Percentiles rank a stretch among this genome's conserved stretches.
Conservation (phyloP, 2,329 filamentous ascomycete species). For the Elsinoe arachidis region DNA sequence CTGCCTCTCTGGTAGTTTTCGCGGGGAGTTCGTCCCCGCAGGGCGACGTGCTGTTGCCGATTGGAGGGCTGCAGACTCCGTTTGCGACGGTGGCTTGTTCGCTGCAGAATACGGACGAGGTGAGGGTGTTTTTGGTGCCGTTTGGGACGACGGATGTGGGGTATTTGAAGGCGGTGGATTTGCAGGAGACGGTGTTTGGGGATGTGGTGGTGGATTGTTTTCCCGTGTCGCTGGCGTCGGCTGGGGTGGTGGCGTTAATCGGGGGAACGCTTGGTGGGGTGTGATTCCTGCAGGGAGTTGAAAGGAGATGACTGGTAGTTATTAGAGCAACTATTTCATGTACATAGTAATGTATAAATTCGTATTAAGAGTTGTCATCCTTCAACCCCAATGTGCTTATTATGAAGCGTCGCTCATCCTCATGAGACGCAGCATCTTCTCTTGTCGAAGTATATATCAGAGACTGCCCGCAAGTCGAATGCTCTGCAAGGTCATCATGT, state of each 20-base stretch:
- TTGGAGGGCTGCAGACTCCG: background rate
- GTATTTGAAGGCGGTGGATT: background rate
- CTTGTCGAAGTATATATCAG: too few relatives aligned
- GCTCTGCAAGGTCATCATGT: too few relatives aligned
- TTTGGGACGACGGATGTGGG: background rate
- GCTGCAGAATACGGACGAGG: background rate
- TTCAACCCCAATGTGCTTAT: too few relatives aligned
- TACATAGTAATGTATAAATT: too few relatives aligned
- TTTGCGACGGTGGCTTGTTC: background rate
- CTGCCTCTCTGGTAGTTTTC: background rate
- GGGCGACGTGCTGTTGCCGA: background rate
- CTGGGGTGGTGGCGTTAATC: background rate
- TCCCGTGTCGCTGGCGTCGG: background rate
- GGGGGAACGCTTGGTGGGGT: background rate
- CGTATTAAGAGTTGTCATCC: too few relatives aligned
- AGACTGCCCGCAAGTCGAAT: too few relatives aligned
- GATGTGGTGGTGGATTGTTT: background rate
- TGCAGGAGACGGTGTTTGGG: background rate
- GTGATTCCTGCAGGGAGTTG: too few relatives aligned
- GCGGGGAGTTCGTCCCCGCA: background rate
- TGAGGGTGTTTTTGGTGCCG: background rate
- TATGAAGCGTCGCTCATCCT: too few relatives aligned
- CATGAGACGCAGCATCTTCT: too few relatives aligned
- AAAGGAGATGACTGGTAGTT: too few relatives aligned
- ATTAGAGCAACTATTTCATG: too few relatives aligned